Conservation (phyloP, 108 stramenopile species). For the Nannochloropsis salina region DNA sequence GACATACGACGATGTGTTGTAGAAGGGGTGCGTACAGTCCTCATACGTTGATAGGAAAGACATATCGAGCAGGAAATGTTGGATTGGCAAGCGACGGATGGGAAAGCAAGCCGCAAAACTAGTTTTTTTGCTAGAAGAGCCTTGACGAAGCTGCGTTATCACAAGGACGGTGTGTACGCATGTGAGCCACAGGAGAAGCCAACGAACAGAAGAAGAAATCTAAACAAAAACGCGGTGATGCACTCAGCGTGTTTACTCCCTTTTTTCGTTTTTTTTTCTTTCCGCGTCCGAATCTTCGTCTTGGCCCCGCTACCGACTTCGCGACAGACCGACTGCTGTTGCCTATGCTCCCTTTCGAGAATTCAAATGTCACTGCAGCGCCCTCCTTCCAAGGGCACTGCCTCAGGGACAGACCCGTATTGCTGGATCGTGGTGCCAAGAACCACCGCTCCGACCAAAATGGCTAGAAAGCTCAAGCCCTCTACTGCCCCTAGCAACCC, state of each 20-base stretch:
- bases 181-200: too few relatives aligned
- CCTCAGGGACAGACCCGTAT: constrained; percentile 74
- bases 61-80: too few relatives aligned
- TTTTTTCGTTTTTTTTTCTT: not conserved
- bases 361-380: constrained; percentile 57
- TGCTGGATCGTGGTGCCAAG: constrained; percentile 61
- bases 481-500: constrained; percentile 67
- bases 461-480: constrained; percentile 61
- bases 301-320: too few relatives aligned
- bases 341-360: not conserved
- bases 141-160: too few relatives aligned
- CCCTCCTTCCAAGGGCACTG: constrained; percentile 72
- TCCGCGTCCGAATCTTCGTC: not conserved
- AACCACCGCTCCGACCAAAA: constrained; percentile 61
- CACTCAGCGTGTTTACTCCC: not conserved
- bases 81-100: too few relatives aligned
- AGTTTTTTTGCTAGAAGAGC: too few relatives aligned
- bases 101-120: too few relatives aligned
- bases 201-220: not conserved
- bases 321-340: too few relatives aligned
- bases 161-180: too few relatives aligned
- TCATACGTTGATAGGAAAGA: too few relatives aligned
- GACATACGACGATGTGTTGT: too few relatives aligned
- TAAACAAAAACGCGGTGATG: constrained; percentile 25
- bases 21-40: too few relatives aligned